Evolutionary conservation across 257 asterid species (phyloP).

Genomic region (Ocimum tenuiflorum): DNA sequence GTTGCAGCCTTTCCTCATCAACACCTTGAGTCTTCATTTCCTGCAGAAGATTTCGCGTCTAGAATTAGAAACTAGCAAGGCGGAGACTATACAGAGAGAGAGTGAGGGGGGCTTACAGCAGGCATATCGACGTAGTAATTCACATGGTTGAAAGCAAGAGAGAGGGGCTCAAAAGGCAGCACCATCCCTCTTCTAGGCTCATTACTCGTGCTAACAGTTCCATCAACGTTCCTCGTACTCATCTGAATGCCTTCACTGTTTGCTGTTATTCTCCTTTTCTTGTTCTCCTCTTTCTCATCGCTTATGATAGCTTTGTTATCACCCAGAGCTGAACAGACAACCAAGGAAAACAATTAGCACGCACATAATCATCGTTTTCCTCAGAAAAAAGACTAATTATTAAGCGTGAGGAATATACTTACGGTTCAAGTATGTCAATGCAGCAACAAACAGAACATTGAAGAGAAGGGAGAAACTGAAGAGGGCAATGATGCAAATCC

Average conservation of each 20-base stretch:
- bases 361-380: background rate
- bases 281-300: slow-evolving; percentile 33
- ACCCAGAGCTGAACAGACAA: slow-evolving; percentile 53
- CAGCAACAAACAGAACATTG: slow-evolving; percentile 58
- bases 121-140: slow-evolving; percentile 84
- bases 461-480: slow-evolving; percentile 60
- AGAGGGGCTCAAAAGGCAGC: slow-evolving; percentile 70
- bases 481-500: slow-evolving; percentile 68
- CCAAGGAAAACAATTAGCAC: background rate
- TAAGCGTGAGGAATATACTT: slow-evolving; percentile 17
- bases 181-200: slow-evolving; percentile 62
- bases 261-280: slow-evolving; percentile 18
- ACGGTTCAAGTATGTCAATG: slow-evolving; percentile 74
- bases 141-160: slow-evolving; percentile 68
- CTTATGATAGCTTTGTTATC: slow-evolving; percentile 45
- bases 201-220: slow-evolving; percentile 1
- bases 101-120: slow-evolving; percentile 36
- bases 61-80: background rate
- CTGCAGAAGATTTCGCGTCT: slow-evolving; percentile 22
- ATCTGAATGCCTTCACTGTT: slow-evolving; percentile 39
- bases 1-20: slow-evolving; percentile 51
- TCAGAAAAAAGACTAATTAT: background rate
- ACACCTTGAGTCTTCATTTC: slow-evolving; percentile 75
- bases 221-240: slow-evolving; percentile 27
- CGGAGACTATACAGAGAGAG: background rate